These are phyloP conservation scores for Leptographium flavum DNA, from an alignment of 2,329 filamentous ascomycete genomes.

Conservation along the genomic window DNA sequence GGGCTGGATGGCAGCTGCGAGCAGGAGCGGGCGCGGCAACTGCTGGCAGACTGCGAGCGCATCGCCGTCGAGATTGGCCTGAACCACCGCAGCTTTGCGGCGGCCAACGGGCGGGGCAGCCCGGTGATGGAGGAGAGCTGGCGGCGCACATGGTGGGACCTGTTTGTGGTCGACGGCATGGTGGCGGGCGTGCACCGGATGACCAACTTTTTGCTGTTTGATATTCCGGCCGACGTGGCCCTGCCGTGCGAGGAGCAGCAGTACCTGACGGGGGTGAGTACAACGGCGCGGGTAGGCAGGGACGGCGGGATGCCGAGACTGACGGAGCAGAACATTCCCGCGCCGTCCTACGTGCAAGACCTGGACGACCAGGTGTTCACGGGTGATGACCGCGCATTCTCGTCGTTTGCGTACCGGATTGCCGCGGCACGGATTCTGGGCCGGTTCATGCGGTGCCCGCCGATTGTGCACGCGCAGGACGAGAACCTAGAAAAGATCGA, in stretches of 20 bases:
- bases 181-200: constrained; percentile 65
- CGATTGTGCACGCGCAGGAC: constrained; percentile 37
- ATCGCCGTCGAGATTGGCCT: constrained; percentile 65
- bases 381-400: constrained; percentile 56
- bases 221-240: constrained; percentile 51
- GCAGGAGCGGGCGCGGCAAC: constrained; percentile 50
- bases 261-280: constrained; percentile 43
- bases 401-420: constrained; percentile 74
- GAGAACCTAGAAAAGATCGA: constrained; percentile 37
- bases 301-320: background rate
- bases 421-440: constrained; percentile 68
- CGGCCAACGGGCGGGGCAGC: constrained; percentile 46
- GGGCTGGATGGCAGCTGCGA: constrained; percentile 65
- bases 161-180: constrained; percentile 71
- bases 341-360: constrained; percentile 51
- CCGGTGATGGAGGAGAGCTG: constrained; percentile 66
- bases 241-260: constrained; percentile 76
- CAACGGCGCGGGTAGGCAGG: no score
- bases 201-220: constrained; percentile 56
- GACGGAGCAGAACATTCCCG: constrained; percentile 42
- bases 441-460: constrained; percentile 49
- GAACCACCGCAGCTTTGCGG: constrained; percentile 54
- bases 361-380: constrained; percentile 66
- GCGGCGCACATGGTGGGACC: constrained; percentile 82
- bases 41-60: constrained; percentile 53